These are phyloP conservation scores for Pleurotus djamor DNA, from an alignment of 768 basidiomycete genomes.

Conservation along the genomic window DNA sequence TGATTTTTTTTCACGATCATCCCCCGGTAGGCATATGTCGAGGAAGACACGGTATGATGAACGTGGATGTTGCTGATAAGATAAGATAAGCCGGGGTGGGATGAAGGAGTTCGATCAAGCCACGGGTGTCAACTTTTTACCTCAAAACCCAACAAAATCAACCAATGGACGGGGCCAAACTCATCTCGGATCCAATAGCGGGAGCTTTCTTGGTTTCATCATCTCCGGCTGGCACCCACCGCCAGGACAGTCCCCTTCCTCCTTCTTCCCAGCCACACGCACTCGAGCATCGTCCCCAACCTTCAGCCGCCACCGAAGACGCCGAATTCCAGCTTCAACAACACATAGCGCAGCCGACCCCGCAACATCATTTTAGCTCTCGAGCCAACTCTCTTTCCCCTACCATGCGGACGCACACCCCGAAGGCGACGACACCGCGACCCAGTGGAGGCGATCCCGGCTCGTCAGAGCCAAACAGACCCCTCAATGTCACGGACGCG, in stretches of 20 bases:
- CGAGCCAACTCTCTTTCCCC: constrained; percentile 4
- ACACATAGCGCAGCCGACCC: background rate
- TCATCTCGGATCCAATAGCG: background rate
- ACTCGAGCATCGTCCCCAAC: background rate
- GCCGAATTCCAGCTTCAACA: background rate
- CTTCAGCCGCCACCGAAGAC: background rate
- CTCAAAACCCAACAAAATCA: background rate
- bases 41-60: background rate
- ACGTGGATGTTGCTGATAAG: background rate
- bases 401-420: constrained; percentile 23
- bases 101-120: background rate
- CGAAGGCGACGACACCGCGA: constrained; percentile 35
- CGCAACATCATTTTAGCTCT: background rate
- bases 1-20: too few species aligned
- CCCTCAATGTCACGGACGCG: constrained; percentile 91
- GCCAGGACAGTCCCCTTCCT: constrained; percentile 1
- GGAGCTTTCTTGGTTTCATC: background rate
- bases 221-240: background rate
- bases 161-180: constrained; percentile 3
- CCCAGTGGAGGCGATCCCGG: constrained; percentile 28
- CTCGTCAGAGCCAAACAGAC: constrained; percentile 46
- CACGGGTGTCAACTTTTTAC: background rate
- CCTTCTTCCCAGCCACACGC: background rate
- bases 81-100: background rate
- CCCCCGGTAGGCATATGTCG: background rate